These are phyloP conservation scores for Plasmodium gallinaceum DNA, from an alignment of 169 alveolate genomes.

Conservation along the genomic window DNA sequence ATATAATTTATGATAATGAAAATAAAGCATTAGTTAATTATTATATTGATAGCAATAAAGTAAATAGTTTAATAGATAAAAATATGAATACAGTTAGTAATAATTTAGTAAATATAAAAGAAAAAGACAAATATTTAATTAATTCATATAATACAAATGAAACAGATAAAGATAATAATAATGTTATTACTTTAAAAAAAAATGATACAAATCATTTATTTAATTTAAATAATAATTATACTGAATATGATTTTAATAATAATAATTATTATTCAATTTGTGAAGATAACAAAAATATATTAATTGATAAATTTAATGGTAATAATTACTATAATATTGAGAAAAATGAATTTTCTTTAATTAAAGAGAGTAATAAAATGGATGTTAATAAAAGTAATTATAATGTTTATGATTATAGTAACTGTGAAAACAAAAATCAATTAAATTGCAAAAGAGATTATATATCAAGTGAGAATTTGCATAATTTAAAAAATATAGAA, in stretches of 20 bases:
- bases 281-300: not conserved
- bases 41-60: not conserved
- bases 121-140: not conserved
- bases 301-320: too few species aligned
- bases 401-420: not conserved
- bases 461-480: too few species aligned
- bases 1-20: not conserved
- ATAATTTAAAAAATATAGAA: too few species aligned
- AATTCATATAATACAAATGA: not conserved
- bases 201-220: slow-evolving; percentile 12
- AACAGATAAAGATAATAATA: not conserved
- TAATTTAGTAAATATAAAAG: not conserved
- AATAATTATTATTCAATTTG: not conserved
- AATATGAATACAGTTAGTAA: not conserved
- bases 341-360: too few species aligned
- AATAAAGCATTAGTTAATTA: not conserved
- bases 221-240: slow-evolving; percentile 37
- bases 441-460: too few species aligned
- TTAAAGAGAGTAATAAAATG: too few species aligned
- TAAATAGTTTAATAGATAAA: not conserved
- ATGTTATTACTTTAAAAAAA: slow-evolving; percentile 22
- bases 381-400: too few species aligned
- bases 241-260: slow-evolving; percentile 60
- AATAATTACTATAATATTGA: too few species aligned
- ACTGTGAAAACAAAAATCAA: not conserved